phyloP scores from a whole-genome alignment of 1,139 yeast genomes.

The Suhomyces coccinellae region DNA sequence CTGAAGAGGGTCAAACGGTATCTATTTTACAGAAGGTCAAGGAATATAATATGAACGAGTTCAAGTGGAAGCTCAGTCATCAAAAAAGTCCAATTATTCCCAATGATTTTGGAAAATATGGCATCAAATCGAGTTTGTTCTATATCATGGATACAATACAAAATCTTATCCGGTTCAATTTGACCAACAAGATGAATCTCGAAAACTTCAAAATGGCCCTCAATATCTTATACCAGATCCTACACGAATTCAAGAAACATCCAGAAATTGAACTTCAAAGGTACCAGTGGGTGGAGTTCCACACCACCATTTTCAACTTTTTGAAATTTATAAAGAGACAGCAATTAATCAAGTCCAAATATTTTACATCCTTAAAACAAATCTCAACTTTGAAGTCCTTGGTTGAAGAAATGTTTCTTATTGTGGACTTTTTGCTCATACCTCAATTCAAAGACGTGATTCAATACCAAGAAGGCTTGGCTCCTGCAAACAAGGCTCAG shows the following conservation, averaged over 20 bases:
- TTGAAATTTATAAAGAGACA: conserved; percentile 30
- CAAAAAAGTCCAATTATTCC: conserved; percentile 41
- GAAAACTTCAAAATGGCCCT: conserved; percentile 31
- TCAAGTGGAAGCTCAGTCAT: conserved; percentile 44
- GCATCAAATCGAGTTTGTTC: conserved; percentile 32
- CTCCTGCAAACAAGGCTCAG: conserved; percentile 5
- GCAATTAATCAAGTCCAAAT: conserved; percentile 18
- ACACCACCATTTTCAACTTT: conserved; percentile 27
- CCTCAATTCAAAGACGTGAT: conserved; percentile 17
- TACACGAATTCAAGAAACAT: conserved; percentile 14
- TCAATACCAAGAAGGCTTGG: conserved; percentile 15
- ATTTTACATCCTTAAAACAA: conserved; percentile 18
- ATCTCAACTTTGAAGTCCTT: conserved; percentile 19
- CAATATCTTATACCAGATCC: conserved; percentile 25
- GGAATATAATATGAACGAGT: conserved; percentile 34
- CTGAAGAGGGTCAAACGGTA: conserved; percentile 3
- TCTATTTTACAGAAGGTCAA: conserved; percentile 18
- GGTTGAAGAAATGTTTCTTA: conserved; percentile 29
- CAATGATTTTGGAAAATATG: conserved; percentile 23
- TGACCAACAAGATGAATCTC: conserved; percentile 36
- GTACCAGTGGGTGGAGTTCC: conserved; percentile 35
- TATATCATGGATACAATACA: conserved; percentile 42
- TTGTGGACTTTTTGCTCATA: conserved; percentile 24
- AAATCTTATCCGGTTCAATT: conserved; percentile 39
- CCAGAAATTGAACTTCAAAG: conserved; percentile 10